These are phyloP conservation scores for Diplodia mutila DNA, from an alignment of 2,329 filamentous ascomycete species.

Conservation along the genomic window DNA sequence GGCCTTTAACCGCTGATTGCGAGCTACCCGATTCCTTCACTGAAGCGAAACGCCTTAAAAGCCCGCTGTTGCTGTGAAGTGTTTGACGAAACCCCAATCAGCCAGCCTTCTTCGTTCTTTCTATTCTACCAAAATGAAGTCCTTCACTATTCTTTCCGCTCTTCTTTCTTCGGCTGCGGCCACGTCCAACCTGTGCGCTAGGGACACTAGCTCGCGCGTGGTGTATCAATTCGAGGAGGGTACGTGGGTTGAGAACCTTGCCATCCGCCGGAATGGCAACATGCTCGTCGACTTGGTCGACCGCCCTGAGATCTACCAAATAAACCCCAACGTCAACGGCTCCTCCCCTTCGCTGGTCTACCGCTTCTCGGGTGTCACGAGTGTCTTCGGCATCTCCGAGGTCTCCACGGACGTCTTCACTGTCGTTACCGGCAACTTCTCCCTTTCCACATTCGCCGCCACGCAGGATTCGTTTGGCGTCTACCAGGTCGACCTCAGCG, in stretches of 20 bases:
- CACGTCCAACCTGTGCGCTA: not conserved
- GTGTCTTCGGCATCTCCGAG: constrained; percentile 45
- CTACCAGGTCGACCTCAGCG: constrained; percentile 28
- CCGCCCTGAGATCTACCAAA: constrained; percentile 38
- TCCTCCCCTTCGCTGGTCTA: constrained; percentile 35
- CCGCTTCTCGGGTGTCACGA: constrained; percentile 32
- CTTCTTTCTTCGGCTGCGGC: not conserved
- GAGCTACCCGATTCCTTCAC: not conserved
- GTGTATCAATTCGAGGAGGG: constrained; percentile 35
- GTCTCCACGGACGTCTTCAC: constrained; percentile 39
- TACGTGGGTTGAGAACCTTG: constrained; percentile 45
- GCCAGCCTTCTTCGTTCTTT: not conserved
- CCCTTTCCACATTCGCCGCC: constrained; percentile 28
- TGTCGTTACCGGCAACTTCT: constrained; percentile 30
- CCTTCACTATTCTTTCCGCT: not conserved
- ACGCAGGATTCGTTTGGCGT: constrained; percentile 25
- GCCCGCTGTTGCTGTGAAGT: not conserved
- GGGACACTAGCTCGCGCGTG: constrained; percentile 11
- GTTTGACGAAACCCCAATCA: not conserved
- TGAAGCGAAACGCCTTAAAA: not conserved
- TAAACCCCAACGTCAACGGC: constrained; percentile 35
- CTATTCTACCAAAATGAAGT: not conserved
- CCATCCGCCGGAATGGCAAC: constrained; percentile 41
- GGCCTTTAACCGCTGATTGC: not conserved
- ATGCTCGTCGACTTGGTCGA: constrained; percentile 42